A percentile compares a stretch with the other conserved stretches of the same genome.
Conservation (phyloP, 768 basidiomycete genomes). For the Lactifluus volemus region DNA sequence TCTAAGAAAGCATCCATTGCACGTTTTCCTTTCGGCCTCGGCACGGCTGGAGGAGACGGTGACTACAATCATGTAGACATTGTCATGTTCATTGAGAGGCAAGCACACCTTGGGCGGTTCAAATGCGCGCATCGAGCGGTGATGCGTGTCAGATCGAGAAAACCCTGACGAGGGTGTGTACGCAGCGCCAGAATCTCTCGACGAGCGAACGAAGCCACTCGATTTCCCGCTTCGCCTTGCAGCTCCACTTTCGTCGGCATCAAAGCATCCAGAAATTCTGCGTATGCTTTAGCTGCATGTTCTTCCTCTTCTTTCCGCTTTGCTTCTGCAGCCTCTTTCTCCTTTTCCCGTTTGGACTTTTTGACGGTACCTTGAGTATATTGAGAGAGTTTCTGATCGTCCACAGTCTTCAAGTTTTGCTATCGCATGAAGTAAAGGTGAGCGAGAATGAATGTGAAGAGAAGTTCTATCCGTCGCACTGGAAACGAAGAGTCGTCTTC, state of each 20-base stretch:
- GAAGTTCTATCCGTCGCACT: slow-evolving; percentile 83
- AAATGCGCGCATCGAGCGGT: slow-evolving; percentile 26
- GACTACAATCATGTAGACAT: slow-evolving; percentile 29
- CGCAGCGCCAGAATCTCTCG: slow-evolving; percentile 41
- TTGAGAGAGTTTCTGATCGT: slow-evolving; percentile 77
- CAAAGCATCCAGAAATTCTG: slow-evolving; percentile 83
- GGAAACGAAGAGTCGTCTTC: slow-evolving; percentile 81
- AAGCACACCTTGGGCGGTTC: slow-evolving; percentile 28
- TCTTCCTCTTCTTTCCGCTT: slow-evolving; percentile 82
- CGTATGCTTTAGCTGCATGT: slow-evolving; percentile 67
- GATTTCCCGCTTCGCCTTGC: slow-evolving; percentile 39
- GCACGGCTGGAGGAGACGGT: slow-evolving; percentile 46
- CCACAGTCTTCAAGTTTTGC: slow-evolving; percentile 63
- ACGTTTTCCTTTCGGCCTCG: slow-evolving; percentile 86
- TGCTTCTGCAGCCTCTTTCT: slow-evolving; percentile 85
- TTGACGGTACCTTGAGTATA: slow-evolving; percentile 79
- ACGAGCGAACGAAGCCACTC: slow-evolving; percentile 50
- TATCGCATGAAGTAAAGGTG: slow-evolving; percentile 47
- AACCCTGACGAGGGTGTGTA: slow-evolving; percentile 30
- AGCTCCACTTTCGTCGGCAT: slow-evolving; percentile 47
- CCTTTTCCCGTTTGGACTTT: slow-evolving; percentile 88
- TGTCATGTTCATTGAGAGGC: background rate
- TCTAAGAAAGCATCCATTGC: slow-evolving; percentile 96
- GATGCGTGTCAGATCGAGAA: slow-evolving; percentile 24
- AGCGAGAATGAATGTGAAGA: slow-evolving; percentile 41